Percentiles rank a stretch among this genome's conserved stretches.
Conservation (phyloP, 1,139 yeast species). For the Diutina siamensis region DNA sequence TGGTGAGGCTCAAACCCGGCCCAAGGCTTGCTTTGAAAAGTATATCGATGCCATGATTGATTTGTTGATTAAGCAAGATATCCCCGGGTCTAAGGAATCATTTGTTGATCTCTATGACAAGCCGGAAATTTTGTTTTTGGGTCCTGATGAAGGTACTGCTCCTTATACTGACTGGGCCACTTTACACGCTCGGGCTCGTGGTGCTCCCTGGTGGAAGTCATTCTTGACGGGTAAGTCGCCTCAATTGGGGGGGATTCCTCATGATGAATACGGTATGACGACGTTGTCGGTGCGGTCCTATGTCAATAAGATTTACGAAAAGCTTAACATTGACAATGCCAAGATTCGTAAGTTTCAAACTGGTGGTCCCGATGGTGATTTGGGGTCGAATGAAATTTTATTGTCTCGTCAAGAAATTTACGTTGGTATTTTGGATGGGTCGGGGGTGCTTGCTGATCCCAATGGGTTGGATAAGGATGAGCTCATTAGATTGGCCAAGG, state of each 20-base stretch:
- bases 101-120: conserved; percentile 77
- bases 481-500: conserved; percentile 65
- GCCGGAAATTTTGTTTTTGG: conserved; percentile 88
- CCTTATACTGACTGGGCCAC: conserved; percentile 98
- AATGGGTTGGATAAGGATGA: conserved; percentile 76
- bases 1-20: conserved; percentile 70
- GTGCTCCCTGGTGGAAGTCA: conserved; percentile 99
- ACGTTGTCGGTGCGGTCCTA: conserved; percentile 88
- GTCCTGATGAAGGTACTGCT: conserved; percentile 98
- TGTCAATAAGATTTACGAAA: conserved; percentile 80
- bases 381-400: conserved; percentile 90
- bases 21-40: conserved; percentile 81
- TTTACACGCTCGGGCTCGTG: conserved; percentile 80
- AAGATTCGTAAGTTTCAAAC: conserved; percentile 76
- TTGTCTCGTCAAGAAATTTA: conserved; percentile 74
- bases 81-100: conserved; percentile 72
- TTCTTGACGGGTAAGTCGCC: conserved; percentile 96
- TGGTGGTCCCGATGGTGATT: conserved; percentile 98
- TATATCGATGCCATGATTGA: conserved; percentile 88
- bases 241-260: conserved; percentile 92
- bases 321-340: conserved; percentile 48
- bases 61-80: conserved; percentile 50
- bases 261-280: conserved; percentile 97
- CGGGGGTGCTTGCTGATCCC: conserved; percentile 91
- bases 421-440: conserved; percentile 87